A percentile compares a stretch with the other conserved stretches of the same genome.
Evolutionary conservation across 495 filamentous ascomycete species (phyloP).

Genomic region (Daldinia vernicosa): DNA sequence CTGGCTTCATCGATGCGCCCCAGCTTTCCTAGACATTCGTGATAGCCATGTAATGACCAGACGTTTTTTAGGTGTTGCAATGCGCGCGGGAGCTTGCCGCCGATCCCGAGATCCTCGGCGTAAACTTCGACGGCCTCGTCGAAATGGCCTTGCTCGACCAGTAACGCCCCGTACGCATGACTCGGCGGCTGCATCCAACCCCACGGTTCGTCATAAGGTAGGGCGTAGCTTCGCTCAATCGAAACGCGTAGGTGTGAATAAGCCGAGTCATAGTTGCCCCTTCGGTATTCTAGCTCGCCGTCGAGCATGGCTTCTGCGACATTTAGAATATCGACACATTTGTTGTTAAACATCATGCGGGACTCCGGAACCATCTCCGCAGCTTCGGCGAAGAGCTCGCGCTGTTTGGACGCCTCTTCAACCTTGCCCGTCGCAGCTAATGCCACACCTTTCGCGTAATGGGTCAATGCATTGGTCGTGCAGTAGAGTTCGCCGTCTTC

Average conservation of each 20-base stretch:
- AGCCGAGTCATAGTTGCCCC: constrained; percentile 61
- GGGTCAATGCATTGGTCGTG: constrained; percentile 68
- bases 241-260: constrained; percentile 63
- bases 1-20: constrained; percentile 60
- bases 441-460: constrained; percentile 73
- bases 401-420: constrained; percentile 57
- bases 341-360: constrained; percentile 73
- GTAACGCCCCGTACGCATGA: constrained; percentile 71
- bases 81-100: constrained; percentile 62
- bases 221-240: constrained; percentile 62
- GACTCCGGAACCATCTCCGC: constrained; percentile 57
- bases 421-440: constrained; percentile 62
- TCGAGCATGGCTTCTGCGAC: constrained; percentile 71
- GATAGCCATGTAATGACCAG: constrained; percentile 72
- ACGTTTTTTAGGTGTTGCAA: constrained; percentile 72
- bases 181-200: constrained; percentile 74
- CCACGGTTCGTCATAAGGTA: constrained; percentile 76
- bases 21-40: constrained; percentile 68
- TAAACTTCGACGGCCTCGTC: constrained; percentile 66
- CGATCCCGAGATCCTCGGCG: constrained; percentile 68
- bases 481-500: constrained; percentile 64
- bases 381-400: constrained; percentile 56
- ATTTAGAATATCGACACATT: constrained; percentile 64
- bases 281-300: constrained; percentile 73
- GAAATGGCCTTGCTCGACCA: constrained; percentile 67